A percentile compares a stretch with the other conserved stretches of the same genome.
Conservation (phyloP, 306 rosid genomes). For the Fragaria nilgerrensis region DNA sequence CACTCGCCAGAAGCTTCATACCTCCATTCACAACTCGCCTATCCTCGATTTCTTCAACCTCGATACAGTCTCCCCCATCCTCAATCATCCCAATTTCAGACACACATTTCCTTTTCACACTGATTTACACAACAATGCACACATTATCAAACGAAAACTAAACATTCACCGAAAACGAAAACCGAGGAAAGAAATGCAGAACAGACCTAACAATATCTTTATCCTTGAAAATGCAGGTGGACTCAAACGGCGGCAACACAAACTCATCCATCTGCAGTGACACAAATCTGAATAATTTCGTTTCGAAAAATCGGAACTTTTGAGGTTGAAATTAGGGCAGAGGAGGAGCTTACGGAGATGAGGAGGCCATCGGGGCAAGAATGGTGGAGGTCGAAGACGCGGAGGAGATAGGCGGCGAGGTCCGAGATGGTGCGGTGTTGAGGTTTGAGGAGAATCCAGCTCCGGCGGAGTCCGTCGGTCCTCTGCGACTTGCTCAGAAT, state of each 20-base stretch:
- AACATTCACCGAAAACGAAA: not conserved
- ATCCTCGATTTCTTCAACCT: conserved; percentile 25
- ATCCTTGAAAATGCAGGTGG: conserved; percentile 76
- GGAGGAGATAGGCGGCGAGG: conserved; percentile 48
- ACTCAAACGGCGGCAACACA: conserved; percentile 86
- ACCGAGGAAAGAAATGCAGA: not conserved
- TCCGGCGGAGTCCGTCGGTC: conserved; percentile 55
- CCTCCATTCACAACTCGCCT: conserved; percentile 25
- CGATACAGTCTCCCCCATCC: conserved; percentile 29
- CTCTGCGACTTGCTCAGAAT: conserved; percentile 55
- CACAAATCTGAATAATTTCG: not conserved
- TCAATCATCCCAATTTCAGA: conserved; percentile 20
- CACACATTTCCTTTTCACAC: conserved; percentile 62
- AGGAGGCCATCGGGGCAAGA: conserved; percentile 69
- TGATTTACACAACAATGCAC: conserved; percentile 18
- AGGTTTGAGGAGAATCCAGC: conserved; percentile 83
- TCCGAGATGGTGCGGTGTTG: conserved; percentile 65
- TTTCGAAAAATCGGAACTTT: not conserved
- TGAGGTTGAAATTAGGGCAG: not conserved
- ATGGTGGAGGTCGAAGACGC: conserved; percentile 50
- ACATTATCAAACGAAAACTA: not conserved
- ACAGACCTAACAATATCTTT: conserved; percentile 73
- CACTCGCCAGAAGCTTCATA: conserved; percentile 53
- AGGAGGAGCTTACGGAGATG: conserved; percentile 48
- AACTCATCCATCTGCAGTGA: conserved; percentile 82